Percentiles rank a stretch among this genome's conserved stretches.
Conservation (phyloP, 148 eudicot genomes). For the Dysphania ambrosioides region DNA sequence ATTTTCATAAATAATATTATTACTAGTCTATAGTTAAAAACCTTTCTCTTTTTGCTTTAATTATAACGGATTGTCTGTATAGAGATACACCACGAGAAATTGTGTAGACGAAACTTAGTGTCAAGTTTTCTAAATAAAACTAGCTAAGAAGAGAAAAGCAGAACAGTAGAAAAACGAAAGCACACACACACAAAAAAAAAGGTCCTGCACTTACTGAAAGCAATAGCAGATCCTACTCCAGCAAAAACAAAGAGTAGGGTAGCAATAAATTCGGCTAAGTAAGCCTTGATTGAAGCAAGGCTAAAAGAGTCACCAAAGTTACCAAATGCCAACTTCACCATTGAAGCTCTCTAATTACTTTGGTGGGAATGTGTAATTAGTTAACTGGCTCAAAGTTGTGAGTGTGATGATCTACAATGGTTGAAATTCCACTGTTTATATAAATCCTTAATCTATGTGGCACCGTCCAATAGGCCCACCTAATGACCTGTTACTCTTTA, state of each 20-base stretch:
- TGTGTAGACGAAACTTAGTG: too few species aligned
- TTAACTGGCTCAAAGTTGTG: neutral
- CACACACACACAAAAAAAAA: neutral
- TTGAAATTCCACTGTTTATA: slow-evolving; percentile 24
- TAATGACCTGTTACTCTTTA: slow-evolving; percentile 19
- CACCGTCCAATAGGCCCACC: slow-evolving; percentile 25
- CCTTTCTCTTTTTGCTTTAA: too few species aligned
- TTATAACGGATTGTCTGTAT: too few species aligned
- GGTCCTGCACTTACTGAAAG: slow-evolving; percentile 46
- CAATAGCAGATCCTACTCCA: slow-evolving; percentile 80
- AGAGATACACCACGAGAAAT: too few species aligned
- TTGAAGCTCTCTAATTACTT: slow-evolving; percentile 9
- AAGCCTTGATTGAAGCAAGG: slow-evolving; percentile 46
- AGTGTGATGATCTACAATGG: neutral
- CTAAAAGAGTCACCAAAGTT: slow-evolving; percentile 69
- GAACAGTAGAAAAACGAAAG: too few species aligned
- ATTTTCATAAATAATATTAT: too few species aligned
- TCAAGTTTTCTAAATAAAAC: too few species aligned
- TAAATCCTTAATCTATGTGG: slow-evolving; percentile 13
- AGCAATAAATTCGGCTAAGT: slow-evolving; percentile 75
- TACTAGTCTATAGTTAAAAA: too few species aligned
- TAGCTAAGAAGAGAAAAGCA: too few species aligned
- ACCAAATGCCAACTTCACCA: slow-evolving; percentile 73
- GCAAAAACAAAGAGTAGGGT: slow-evolving; percentile 83
- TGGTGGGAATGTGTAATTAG: neutral